A percentile compares a stretch with the other conserved stretches of the same genome.
These are phyloP conservation scores for Centaurea solstitialis DNA, from an alignment of 129 eudicot genomes.

Conservation along the genomic window DNA sequence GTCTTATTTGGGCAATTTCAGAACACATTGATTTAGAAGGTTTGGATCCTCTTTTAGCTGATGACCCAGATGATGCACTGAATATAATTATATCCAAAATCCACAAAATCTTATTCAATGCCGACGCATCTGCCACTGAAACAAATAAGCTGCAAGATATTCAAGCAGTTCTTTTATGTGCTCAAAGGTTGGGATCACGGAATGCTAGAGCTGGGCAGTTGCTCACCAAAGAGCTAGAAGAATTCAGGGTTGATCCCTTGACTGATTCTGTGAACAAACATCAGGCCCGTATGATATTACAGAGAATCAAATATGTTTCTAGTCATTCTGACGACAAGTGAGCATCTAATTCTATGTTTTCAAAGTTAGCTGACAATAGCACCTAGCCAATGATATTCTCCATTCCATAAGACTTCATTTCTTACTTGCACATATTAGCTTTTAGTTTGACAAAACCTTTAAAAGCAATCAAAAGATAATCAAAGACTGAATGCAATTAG, in stretches of 20 bases:
- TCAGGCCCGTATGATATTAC: slow-evolving; percentile 86
- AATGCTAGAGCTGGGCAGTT: slow-evolving; percentile 93
- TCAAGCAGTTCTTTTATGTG: slow-evolving; percentile 90
- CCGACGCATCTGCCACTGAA: slow-evolving; percentile 70
- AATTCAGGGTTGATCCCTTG: slow-evolving; percentile 66
- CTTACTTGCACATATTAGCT: background rate
- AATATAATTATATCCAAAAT: slow-evolving; percentile 83
- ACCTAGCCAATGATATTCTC: slow-evolving; percentile 1
- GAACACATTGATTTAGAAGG: slow-evolving; percentile 97
- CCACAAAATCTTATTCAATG: slow-evolving; percentile 83
- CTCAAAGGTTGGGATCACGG: slow-evolving; percentile 93
- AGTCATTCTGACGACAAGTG: slow-evolving; percentile 80
- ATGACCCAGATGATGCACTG: slow-evolving; percentile 93
- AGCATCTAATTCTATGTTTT: slow-evolving; percentile 33
- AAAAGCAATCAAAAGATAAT: background rate
- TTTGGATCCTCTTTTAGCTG: slow-evolving; percentile 93
- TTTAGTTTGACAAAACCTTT: background rate
- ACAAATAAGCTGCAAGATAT: slow-evolving; percentile 94
- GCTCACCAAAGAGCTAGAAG: slow-evolving; percentile 91
- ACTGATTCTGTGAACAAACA: slow-evolving; percentile 97
- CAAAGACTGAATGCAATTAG: background rate
- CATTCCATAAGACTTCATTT: background rate
- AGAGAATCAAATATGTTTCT: slow-evolving; percentile 84
- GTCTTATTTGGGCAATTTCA: slow-evolving; percentile 93
- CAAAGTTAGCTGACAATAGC: background rate